Conservation (phyloP, 1,284 basidiomycete genomes). For the Rhodotorula sp. region DNA sequence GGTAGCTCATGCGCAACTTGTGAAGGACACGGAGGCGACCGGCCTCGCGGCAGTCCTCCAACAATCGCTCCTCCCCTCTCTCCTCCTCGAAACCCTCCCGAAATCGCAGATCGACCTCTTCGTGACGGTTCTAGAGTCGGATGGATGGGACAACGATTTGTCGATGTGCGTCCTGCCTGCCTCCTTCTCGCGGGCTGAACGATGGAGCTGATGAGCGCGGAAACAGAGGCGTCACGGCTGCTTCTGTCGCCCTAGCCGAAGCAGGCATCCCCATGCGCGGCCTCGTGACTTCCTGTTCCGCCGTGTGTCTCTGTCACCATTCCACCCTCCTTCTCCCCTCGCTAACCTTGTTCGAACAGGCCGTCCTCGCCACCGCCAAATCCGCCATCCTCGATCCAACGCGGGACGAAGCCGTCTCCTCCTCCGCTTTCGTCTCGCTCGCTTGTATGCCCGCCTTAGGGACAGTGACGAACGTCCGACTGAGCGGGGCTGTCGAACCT, state of each 20-base stretch:
- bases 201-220: not conserved
- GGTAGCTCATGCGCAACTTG: not conserved
- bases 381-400: conserved; percentile 70
- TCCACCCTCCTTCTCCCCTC: not conserved
- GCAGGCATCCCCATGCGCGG: conserved; percentile 86
- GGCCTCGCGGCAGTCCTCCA: conserved; percentile 77
- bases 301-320: conserved; percentile 48
- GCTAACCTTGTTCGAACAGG: conserved; percentile 8
- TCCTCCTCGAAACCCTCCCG: conserved; percentile 84
- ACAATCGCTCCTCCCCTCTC: conserved; percentile 78
- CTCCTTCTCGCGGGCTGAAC: not conserved
- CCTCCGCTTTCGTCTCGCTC: conserved; percentile 66
- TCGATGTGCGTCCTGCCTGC: conserved; percentile 55
- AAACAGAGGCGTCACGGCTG: conserved; percentile 68
- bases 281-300: conserved; percentile 72
- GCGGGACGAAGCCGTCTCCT: conserved; percentile 60
- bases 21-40: conserved; percentile 88
- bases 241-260: conserved; percentile 82
- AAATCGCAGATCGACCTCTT: conserved; percentile 93
- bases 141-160: conserved; percentile 80
- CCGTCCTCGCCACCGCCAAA: conserved; percentile 18
- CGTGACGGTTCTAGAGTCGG: conserved; percentile 84
- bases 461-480: conserved; percentile 77
- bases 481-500: conserved; percentile 65
- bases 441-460: conserved; percentile 87